These are phyloP conservation scores for Xylaria sp. DNA, from an alignment of 2,329 filamentous ascomycete species.

Conservation along the genomic window DNA sequence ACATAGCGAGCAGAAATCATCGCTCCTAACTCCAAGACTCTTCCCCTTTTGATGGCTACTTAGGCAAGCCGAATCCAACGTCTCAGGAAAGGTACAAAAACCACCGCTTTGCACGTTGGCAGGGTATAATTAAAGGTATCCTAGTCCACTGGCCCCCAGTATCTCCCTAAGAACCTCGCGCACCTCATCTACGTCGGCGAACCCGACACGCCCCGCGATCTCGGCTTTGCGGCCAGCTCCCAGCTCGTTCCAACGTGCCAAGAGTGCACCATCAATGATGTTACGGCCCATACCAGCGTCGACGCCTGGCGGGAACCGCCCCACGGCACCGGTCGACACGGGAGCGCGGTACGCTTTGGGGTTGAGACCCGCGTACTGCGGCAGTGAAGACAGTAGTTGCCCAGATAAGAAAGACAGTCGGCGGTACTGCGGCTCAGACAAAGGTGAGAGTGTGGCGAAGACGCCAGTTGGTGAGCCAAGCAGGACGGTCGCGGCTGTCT, in stretches of 20 bases:
- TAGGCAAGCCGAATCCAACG: constrained; percentile 9
- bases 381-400: constrained; percentile 80
- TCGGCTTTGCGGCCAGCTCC: constrained; percentile 77
- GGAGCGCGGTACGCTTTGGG: constrained; percentile 78
- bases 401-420: constrained; percentile 83
- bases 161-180: constrained; percentile 69
- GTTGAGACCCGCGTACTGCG: constrained; percentile 83
- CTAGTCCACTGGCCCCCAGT: constrained; percentile 65
- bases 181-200: constrained; percentile 69
- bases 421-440: constrained; percentile 84
- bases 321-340: constrained; percentile 59
- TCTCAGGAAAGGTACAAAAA: constrained; percentile 1
- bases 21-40: constrained; percentile 22
- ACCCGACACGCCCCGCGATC: constrained; percentile 78
- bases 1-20: constrained; percentile 13
- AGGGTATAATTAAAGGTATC: constrained; percentile 52
- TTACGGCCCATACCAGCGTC: constrained; percentile 70
- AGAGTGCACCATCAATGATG: constrained; percentile 81
- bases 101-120: neutral
- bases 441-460: constrained; percentile 78
- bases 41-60: constrained; percentile 18
- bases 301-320: constrained; percentile 60
- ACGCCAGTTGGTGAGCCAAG: constrained; percentile 80
- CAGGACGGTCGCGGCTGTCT: constrained; percentile 64
- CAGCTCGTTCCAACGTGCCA: constrained; percentile 80